Base-by-base conservation (phyloP, 768 basidiomycete species). In the Cyclocybe aegerita region DNA sequence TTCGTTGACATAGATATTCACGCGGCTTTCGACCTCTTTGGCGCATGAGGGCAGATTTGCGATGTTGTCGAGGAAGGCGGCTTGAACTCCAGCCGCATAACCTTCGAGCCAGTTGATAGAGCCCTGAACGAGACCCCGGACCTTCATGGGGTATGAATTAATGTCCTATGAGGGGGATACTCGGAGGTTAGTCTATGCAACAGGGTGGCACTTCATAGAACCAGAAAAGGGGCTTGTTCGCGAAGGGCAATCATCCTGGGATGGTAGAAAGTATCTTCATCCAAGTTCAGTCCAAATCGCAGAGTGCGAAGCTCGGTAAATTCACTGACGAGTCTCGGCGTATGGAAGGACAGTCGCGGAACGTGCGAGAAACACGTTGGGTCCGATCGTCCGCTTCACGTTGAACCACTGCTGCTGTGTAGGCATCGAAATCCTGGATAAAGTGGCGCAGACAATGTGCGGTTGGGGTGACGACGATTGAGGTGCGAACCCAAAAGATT, bases 61-160 rank as follows among this genome's bases (percentile, higher is more conserved):
- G 33, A 62, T 58, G 7, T 66, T 65, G n/a, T 71, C 49, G 57
- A 76, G 77, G 39, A 63, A 58, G 31, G 70, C 65, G 39, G 64
- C 71, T 31, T 77, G 63, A 7, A 60, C 58, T n/a, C 68, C 69
- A 51, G 72, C 73, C 16, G 65, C 64, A 7, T 62, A 63, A 2
- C 65, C 69, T 16, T 78, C 70, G 2, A 61, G 57, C 65, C 68
- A 70, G 50, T 73, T 62, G 17, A 77, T 60, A 2, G 80, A 73
- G 0, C 58, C 67, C 47, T 77, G 71, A 0, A 78, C 53, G 43
- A 61, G 53, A 12, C 74, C 71, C 0, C 55, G 51, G 32, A 61
- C 53, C n/a, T 70, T 69, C 5, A 66, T 53, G n/a, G 61, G 60
- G 48, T 61, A 67, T 2, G 66, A 68, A 45, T 57, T 63, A n/a